Percentiles rank a stretch among this genome's conserved stretches.
phyloP scores from a whole-genome alignment of 179 eudicot species.

The Spergularia azorica region DNA sequence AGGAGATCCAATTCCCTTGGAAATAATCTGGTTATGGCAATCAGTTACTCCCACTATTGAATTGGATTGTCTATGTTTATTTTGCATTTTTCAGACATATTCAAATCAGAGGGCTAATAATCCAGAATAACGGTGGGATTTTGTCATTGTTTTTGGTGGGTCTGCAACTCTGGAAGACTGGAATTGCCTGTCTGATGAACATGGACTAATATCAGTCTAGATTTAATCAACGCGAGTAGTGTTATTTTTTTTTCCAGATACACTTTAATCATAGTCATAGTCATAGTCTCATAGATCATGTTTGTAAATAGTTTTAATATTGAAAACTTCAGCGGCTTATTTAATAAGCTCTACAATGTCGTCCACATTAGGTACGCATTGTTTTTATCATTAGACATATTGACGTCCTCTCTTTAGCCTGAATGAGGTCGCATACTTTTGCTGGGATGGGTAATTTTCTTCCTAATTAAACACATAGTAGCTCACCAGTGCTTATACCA shows the following conservation, averaged over 20 bases:
- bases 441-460: not conserved
- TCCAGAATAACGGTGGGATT: not conserved
- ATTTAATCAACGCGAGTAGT: not conserved
- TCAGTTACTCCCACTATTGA: too few relatives aligned
- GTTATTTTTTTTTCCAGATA: not conserved
- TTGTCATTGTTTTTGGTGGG: conserved; percentile 14
- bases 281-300: not conserved
- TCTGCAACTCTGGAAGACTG: not conserved
- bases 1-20: too few relatives aligned
- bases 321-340: too few relatives aligned
- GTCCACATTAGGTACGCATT: not conserved
- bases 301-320: too few relatives aligned
- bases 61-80: too few relatives aligned
- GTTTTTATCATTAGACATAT: not conserved
- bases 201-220: conserved; percentile 19
- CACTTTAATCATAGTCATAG: not conserved
- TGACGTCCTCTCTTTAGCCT: not conserved
- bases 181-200: not conserved
- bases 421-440: not conserved
- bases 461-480: not conserved
- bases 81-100: not conserved
- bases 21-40: too few relatives aligned
- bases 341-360: not conserved
- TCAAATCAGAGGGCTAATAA: not conserved
- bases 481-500: too few relatives aligned